Percentiles rank a stretch among this genome's conserved stretches.
These are phyloP conservation scores for Paramecium biaurelia DNA, from an alignment of 73 alveolate species.

Conservation along the genomic window DNA sequence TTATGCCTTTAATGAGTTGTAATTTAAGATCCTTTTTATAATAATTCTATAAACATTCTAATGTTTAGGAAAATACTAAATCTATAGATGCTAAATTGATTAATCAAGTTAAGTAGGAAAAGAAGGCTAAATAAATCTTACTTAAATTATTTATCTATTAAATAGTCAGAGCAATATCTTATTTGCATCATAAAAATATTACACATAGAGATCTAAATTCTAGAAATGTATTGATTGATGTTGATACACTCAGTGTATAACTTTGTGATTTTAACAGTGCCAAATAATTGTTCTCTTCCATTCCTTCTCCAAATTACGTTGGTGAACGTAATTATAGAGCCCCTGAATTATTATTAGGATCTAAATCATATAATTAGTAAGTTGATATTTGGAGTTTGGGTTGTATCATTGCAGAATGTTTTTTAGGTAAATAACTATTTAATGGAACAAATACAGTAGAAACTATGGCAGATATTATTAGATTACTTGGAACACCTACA, in stretches of 20 bases:
- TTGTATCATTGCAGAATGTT: slow-evolving; percentile 83
- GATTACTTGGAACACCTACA: slow-evolving; percentile 83
- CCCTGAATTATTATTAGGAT: slow-evolving; percentile 86
- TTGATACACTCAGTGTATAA: background rate
- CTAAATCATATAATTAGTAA: slow-evolving; percentile 69
- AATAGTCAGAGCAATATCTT: slow-evolving; percentile 50
- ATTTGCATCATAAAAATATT: slow-evolving; percentile 50
- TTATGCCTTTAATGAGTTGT: slow-evolving; percentile 47
- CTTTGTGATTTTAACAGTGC: slow-evolving; percentile 53
- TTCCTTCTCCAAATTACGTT: background rate
- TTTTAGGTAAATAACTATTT: slow-evolving; percentile 76
- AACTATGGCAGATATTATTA: slow-evolving; percentile 76
- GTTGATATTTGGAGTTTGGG: slow-evolving; percentile 94
- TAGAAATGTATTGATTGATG: slow-evolving; percentile 51
- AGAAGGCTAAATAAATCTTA: slow-evolving; percentile 15
- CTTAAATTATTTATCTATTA: slow-evolving; percentile 41
- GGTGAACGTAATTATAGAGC: slow-evolving; percentile 75
- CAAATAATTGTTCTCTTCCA: background rate
- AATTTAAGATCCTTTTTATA: background rate
- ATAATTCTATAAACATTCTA: background rate
- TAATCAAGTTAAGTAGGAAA: background rate
- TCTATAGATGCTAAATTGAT: background rate
- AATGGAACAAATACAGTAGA: slow-evolving; percentile 75
- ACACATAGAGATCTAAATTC: slow-evolving; percentile 64
- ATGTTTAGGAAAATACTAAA: background rate